Evolutionary conservation across 108 stramenopile species (phyloP).

Genomic region (Fistulifera pelliculosa): DNA sequence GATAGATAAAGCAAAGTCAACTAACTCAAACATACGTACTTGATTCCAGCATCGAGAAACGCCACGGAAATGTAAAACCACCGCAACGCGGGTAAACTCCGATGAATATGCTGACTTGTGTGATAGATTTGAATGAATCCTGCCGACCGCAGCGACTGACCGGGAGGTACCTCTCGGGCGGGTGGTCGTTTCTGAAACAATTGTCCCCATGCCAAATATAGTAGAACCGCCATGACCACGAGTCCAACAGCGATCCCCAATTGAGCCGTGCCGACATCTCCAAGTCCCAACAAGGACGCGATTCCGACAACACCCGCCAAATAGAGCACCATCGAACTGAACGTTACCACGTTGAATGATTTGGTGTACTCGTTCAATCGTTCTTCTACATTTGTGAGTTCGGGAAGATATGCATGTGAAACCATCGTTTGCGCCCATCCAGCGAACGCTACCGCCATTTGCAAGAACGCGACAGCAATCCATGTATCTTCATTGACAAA

Average conservation of each 20-base stretch:
- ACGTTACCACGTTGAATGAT: conserved; percentile 46
- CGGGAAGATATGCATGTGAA: conserved; percentile 66
- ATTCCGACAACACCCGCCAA: conserved; percentile 28
- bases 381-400: conserved; percentile 49
- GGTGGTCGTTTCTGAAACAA: conserved; percentile 38
- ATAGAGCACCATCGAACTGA: conserved; percentile 41
- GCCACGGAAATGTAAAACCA: conserved; percentile 43
- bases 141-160: conserved; percentile 21
- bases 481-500: conserved; percentile 47
- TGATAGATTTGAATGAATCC: conserved; percentile 37
- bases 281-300: conserved; percentile 3
- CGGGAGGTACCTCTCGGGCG: conserved; percentile 27
- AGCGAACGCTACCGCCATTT: conserved; percentile 35
- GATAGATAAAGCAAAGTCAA: too few relatives aligned
- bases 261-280: conserved; percentile 26
- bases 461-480: conserved; percentile 32
- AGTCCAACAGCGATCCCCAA: conserved; percentile 35
- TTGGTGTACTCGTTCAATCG: conserved; percentile 40
- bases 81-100: conserved; percentile 26
- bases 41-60: conserved; percentile 34
- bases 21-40: conserved; percentile 38
- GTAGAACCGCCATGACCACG: conserved; percentile 17
- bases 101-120: conserved; percentile 24
- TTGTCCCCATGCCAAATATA: conserved; percentile 33
- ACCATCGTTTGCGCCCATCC: conserved; percentile 62